Percentiles rank a stretch among this genome's conserved stretches.
These are phyloP conservation scores for Mycena latifolia DNA, from an alignment of 768 basidiomycete genomes.

Conservation along the genomic window DNA sequence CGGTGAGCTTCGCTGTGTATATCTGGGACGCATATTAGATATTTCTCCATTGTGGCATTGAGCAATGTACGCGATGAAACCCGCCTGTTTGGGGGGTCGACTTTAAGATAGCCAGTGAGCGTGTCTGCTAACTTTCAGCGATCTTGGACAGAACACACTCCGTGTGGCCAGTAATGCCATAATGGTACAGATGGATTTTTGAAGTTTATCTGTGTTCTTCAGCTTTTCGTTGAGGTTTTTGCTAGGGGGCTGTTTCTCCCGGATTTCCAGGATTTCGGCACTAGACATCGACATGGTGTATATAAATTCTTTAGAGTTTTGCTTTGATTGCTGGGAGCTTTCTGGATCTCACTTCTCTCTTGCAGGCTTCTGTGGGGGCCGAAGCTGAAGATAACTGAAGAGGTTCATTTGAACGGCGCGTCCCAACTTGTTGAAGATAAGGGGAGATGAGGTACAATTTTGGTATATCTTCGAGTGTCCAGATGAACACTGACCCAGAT, in stretches of 20 bases:
- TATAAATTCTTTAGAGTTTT: no score
- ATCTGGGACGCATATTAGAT: background rate
- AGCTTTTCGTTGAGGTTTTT: background rate
- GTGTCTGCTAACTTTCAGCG: slow-evolving; percentile 1
- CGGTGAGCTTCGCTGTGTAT: background rate
- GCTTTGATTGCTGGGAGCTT: no score
- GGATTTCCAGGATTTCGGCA: slow-evolving; percentile 8
- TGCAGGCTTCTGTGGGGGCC: no score
- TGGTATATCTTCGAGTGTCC: no score
- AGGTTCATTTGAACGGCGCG: no score
- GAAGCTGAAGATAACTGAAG: no score
- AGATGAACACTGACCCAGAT: no score
- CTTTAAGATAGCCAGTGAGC: background rate
- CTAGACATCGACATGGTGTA: background rate
- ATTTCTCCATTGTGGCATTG: background rate
- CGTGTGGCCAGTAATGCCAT: background rate
- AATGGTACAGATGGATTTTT: slow-evolving; percentile 1
- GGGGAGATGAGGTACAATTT: no score
- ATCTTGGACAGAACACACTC: slow-evolving; percentile 7
- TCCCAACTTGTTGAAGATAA: no score
- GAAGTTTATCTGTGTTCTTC: background rate
- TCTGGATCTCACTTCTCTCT: no score
- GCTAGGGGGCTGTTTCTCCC: slow-evolving; percentile 10
- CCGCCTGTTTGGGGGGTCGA: background rate
- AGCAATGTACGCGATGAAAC: slow-evolving; percentile 4